Evolutionary conservation across 768 basidiomycete genomes (phyloP).

Genomic region (Agaricus subrufescens): DNA sequence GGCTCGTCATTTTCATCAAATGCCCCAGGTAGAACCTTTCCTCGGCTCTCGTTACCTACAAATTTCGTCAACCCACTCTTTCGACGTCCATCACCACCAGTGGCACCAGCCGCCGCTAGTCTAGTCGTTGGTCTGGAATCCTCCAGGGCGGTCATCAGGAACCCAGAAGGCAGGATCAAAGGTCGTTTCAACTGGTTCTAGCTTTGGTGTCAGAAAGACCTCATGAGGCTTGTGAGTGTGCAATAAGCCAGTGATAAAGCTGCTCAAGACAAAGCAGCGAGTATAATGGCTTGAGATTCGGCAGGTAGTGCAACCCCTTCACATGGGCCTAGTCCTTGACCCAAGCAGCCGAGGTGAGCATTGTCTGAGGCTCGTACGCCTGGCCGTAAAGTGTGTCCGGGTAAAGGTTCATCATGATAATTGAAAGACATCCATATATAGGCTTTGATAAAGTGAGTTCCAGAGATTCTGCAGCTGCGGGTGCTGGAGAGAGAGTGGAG

Average conservation of each 20-base stretch:
- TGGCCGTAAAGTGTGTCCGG: slow-evolving; percentile 52
- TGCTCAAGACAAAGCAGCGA: slow-evolving; percentile 42
- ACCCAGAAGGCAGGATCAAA: slow-evolving; percentile 48
- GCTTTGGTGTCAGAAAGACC: slow-evolving; percentile 47
- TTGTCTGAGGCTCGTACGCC: slow-evolving; percentile 58
- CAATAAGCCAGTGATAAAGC: neutral
- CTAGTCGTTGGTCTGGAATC: slow-evolving; percentile 17
- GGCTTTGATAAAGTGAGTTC: slow-evolving; percentile 77
- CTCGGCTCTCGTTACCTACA: slow-evolving; percentile 41
- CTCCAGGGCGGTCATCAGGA: slow-evolving; percentile 17
- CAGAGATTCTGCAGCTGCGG: slow-evolving; percentile 82
- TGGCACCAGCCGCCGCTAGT: slow-evolving; percentile 17
- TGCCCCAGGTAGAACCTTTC: slow-evolving; percentile 48
- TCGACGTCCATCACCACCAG: slow-evolving; percentile 17
- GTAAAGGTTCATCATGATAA: slow-evolving; percentile 44
- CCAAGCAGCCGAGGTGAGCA: slow-evolving; percentile 58
- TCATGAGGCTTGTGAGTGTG: slow-evolving; percentile 11
- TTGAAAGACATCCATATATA: slow-evolving; percentile 22
- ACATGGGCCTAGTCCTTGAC: slow-evolving; percentile 33
- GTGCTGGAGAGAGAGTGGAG: slow-evolving; percentile 79
- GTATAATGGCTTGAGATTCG: slow-evolving; percentile 41
- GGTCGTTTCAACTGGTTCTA: slow-evolving; percentile 59
- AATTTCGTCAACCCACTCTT: slow-evolving; percentile 36
- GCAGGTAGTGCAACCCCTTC: slow-evolving; percentile 28
- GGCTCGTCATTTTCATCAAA: slow-evolving; percentile 54